Percentiles rank a stretch among this genome's conserved stretches.
These are phyloP conservation scores for Cordyceps sp. DNA, from an alignment of 2,329 filamentous ascomycete species.

Conservation along the genomic window DNA sequence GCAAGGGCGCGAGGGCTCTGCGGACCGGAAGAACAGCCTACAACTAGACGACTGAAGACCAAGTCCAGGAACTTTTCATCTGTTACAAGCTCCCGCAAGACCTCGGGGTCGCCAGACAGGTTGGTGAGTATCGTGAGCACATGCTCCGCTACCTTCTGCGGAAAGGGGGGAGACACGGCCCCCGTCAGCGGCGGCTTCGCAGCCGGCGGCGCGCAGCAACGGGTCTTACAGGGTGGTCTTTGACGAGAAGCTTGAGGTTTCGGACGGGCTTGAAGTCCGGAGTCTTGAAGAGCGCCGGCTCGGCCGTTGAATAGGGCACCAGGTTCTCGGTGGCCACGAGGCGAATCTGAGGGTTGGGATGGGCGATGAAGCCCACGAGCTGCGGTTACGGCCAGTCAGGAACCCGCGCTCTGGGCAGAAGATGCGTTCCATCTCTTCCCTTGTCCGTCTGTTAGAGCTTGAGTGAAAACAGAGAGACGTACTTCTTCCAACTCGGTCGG, in stretches of 20 bases:
- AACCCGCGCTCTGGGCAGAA: neutral
- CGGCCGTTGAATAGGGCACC: conserved; percentile 59
- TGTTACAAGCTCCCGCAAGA: conserved; percentile 54
- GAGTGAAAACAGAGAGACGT: neutral
- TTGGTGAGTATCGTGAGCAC: conserved; percentile 84
- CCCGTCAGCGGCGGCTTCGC: no score
- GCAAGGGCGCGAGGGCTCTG: neutral
- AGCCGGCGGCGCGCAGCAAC: neutral
- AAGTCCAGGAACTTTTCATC: conserved; percentile 71
- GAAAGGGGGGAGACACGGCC: no score
- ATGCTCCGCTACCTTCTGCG: conserved; percentile 81
- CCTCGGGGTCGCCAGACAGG: conserved; percentile 57
- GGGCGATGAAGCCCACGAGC: conserved; percentile 86
- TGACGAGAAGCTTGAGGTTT: conserved; percentile 73
- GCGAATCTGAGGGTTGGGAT: conserved; percentile 82
- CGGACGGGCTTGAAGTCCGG: conserved; percentile 64
- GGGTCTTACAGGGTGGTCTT: conserved; percentile 58
- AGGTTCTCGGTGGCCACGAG: conserved; percentile 74
- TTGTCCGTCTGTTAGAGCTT: neutral
- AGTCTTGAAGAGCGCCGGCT: conserved; percentile 71
- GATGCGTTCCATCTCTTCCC: neutral
- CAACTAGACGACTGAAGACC: conserved; percentile 58
- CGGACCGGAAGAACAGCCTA: conserved; percentile 21
- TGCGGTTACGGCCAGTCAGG: conserved; percentile 18
- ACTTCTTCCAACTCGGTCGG: neutral